Evolutionary conservation across 352 stramenopile genomes (phyloP), one percentile per base, ranked within the genome.

Genomic region (Aphanomyces cochlioides): DNA sequence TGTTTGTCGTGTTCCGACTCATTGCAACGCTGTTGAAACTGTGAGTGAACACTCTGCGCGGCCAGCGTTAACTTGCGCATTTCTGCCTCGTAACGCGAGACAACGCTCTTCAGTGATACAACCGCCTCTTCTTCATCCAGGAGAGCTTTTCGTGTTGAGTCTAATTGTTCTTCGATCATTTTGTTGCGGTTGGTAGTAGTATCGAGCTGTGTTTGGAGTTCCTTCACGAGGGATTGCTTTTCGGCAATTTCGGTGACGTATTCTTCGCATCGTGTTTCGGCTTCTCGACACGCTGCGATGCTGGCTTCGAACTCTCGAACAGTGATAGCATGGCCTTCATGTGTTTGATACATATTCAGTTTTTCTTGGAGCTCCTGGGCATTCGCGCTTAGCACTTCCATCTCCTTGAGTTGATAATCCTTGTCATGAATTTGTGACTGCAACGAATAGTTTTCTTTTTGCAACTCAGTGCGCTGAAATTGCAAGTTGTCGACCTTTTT

Each of bases 371-470:
- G 69, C 12, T 76, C 74, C 28, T 74, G 60, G 10, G 75, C 72
- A 37, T 79, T 84, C 17, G 75, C 67, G 7, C 56, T 48, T 2
- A 87, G 53, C 53, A 57, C 36, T 3, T 81, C 74, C 77, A 87
- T 81, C 21, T 90, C 76, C 48, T 77, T 76, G 17, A 91, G 77
- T 15, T 76, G 74, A 37, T 47, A 69, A 3, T 76, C 77, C 17
- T 89, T 83, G 39, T 88, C 74, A 60, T 92, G 81, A 0, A 92
- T 48, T 57, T 88, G 77, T 57, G 79, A 84, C 65, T 92, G 84
- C 10, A 90, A 78, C 36, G 87, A 82, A 64, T 90, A 89, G 61
- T 88, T 90, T 28, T 92, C 82, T 58, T 89, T 86, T 50, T 92
- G 84, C 19, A 92, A 73, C 28, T 80, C 69, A 41, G 87, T 92